A percentile compares a stretch with the other conserved stretches of the same genome.
Evolutionary conservation across 202 grass and related monocot species (phyloP).

Genomic region (Bolboschoenoplectus hybrid): DNA sequence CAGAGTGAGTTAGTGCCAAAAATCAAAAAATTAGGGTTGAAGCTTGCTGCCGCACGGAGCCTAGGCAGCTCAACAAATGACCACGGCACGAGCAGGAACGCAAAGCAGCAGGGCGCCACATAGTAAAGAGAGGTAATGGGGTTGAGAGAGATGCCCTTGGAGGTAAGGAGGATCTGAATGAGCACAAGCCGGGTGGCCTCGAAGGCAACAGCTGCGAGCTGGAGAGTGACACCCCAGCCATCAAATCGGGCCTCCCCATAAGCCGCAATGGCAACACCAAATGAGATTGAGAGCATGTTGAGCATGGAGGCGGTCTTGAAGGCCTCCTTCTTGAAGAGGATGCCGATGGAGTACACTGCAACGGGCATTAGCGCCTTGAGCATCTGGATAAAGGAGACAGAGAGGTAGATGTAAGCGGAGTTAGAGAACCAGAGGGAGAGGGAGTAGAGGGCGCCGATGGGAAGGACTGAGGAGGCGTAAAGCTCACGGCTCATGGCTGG

Average conservation of each 20-base stretch:
- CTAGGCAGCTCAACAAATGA: slow-evolving; percentile 81
- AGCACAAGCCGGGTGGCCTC: slow-evolving; percentile 94
- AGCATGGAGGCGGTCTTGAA: slow-evolving; percentile 80
- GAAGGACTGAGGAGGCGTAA: slow-evolving; percentile 79
- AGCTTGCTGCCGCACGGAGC: slow-evolving; percentile 55
- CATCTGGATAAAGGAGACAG: slow-evolving; percentile 99
- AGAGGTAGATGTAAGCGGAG: slow-evolving; percentile 99
- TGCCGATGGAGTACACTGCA: slow-evolving; percentile 90
- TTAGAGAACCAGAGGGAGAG: slow-evolving; percentile 99
- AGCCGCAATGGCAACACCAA: slow-evolving; percentile 94
- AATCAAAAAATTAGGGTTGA: slow-evolving; percentile 79
- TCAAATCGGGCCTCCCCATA: slow-evolving; percentile 93
- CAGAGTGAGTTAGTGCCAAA: slow-evolving; percentile 96
- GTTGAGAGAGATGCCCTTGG: slow-evolving; percentile 98
- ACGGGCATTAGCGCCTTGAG: slow-evolving; percentile 99
- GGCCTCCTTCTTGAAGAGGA: slow-evolving; percentile 80
- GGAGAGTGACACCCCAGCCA: slow-evolving; percentile 67
- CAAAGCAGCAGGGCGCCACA: slow-evolving; percentile 88
- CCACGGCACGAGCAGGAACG: slow-evolving; percentile 85
- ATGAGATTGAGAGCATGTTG: slow-evolving; percentile 99
- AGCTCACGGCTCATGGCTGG: slow-evolving; percentile 74
- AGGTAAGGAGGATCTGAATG: slow-evolving; percentile 98
- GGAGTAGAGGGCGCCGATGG: slow-evolving; percentile 96
- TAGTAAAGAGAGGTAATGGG: slow-evolving; percentile 98
- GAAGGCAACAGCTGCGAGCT: slow-evolving; percentile 90